A percentile compares a stretch with the other conserved stretches of the same genome.
Evolutionary conservation across 2,329 filamentous ascomycete species (phyloP).

Genomic region (Celoporthe dispersa): DNA sequence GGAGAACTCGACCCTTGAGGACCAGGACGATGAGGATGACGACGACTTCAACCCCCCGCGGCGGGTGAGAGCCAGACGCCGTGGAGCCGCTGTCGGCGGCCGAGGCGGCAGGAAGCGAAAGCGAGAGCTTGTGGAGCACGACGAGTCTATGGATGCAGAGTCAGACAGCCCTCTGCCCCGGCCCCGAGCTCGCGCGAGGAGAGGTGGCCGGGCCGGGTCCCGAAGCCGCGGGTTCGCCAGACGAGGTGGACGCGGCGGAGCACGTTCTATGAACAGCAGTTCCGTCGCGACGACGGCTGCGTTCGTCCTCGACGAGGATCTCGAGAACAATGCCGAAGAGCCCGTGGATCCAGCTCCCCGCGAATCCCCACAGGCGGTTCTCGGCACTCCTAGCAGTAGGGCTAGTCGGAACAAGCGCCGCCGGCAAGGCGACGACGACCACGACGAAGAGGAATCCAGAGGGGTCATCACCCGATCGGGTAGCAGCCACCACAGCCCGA

Average conservation of each 20-base stretch:
- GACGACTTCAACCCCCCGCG: conserved; percentile 29
- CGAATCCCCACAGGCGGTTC: conserved; percentile 20
- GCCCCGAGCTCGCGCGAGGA: conserved; percentile 16
- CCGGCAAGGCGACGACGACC: conserved; percentile 19
- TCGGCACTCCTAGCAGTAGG: conserved; percentile 29
- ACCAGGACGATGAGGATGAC: conserved; percentile 33
- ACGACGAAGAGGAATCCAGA: conserved; percentile 22
- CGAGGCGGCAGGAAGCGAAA: conserved; percentile 29
- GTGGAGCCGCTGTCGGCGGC: conserved; percentile 13
- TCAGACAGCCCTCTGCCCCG: conserved; percentile 17
- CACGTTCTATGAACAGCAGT: conserved; percentile 3
- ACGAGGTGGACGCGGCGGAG: conserved; percentile 26
- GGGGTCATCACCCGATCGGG: conserved; percentile 19
- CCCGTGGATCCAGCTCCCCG: background rate
- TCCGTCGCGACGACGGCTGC: conserved; percentile 25
- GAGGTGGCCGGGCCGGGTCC: conserved; percentile 17
- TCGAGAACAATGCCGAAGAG: conserved; percentile 9
- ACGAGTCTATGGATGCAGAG: conserved; percentile 16
- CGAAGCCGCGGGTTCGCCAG: conserved; percentile 13
- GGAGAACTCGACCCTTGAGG: conserved; percentile 22
- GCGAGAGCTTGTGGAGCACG: conserved; percentile 4
- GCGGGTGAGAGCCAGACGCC: conserved; percentile 17
- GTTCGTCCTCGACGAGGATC: conserved; percentile 23
- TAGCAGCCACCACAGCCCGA: conserved; percentile 25
- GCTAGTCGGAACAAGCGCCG: conserved; percentile 25